These are phyloP conservation scores for Centaurea solstitialis DNA, from an alignment of 129 eudicot genomes.

Conservation along the genomic window DNA sequence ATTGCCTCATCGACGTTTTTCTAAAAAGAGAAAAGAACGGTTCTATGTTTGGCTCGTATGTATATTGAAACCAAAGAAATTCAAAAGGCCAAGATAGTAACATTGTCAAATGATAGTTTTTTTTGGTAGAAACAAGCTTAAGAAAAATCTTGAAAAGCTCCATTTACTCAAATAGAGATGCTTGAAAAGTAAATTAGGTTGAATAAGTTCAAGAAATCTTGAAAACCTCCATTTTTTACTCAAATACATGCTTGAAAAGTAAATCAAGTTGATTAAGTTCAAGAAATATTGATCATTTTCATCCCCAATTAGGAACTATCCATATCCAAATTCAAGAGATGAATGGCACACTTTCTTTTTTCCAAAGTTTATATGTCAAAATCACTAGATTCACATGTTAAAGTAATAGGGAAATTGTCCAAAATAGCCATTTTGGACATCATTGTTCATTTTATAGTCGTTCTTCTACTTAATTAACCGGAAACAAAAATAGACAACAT, in stretches of 20 bases:
- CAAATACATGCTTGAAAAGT: no score
- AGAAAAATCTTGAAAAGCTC: neutral
- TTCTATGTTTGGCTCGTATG: neutral
- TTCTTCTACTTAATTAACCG: no score
- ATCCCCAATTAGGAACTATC: neutral
- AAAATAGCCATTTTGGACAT: no score
- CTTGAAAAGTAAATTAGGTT: neutral
- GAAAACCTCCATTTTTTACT: no score
- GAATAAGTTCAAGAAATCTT: no score
- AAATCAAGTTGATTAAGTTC: neutral
- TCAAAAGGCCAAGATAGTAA: neutral
- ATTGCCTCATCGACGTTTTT: slow-evolving; percentile 88
- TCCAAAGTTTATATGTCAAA: neutral
- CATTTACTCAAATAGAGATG: neutral
- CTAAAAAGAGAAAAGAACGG: slow-evolving; percentile 35
- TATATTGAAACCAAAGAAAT: neutral
- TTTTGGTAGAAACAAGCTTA: neutral
- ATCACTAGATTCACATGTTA: neutral
- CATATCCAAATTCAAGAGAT: neutral
- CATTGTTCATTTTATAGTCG: no score
- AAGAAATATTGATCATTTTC: neutral
- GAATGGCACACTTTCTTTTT: neutral
- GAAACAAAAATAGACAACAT: no score
- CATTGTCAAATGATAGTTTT: neutral
- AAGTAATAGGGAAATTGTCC: neutral